Conservation (phyloP, 768 basidiomycete genomes). For the Saitozyma sp. region DNA sequence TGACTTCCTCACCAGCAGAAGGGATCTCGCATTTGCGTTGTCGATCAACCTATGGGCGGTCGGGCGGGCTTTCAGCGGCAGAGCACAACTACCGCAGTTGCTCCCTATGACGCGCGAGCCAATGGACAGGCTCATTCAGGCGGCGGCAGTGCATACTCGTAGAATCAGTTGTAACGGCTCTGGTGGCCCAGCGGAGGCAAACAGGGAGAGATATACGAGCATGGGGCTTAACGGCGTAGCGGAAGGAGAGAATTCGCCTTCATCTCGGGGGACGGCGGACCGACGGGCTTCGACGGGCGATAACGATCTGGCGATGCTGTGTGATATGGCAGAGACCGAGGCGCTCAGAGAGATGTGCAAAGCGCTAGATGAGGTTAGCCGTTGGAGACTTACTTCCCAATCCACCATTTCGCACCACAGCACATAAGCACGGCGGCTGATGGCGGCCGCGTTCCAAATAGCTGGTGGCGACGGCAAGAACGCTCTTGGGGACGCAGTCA, state of each 20-base stretch:
- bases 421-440: too few relatives aligned
- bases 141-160: conserved; percentile 37
- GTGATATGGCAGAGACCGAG: conserved; percentile 50
- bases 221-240: too few relatives aligned
- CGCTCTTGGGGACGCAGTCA: conserved; percentile 43
- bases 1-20: conserved; percentile 46
- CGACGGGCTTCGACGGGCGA: too few relatives aligned
- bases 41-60: conserved; percentile 49
- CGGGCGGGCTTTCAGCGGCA: conserved; percentile 45
- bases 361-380: conserved; percentile 48
- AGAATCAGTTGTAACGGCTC: conserved; percentile 15
- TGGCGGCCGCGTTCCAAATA: background rate
- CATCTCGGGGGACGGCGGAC: too few relatives aligned
- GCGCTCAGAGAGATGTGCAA: conserved; percentile 45
- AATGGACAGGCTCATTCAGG: conserved; percentile 36
- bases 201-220: too few relatives aligned
- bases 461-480: conserved; percentile 39
- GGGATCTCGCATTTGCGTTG: conserved; percentile 45
- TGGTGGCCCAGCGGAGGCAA: too few relatives aligned
- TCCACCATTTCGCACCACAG: too few relatives aligned
- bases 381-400: background rate
- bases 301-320: conserved; percentile 44
- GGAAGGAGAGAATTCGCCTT: too few relatives aligned
- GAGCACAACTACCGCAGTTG: conserved; percentile 51
- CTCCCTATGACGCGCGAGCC: conserved; percentile 44